Conservation (phyloP, 2,329 filamentous ascomycete genomes). For the Pseudogymnoascus sp. region DNA sequence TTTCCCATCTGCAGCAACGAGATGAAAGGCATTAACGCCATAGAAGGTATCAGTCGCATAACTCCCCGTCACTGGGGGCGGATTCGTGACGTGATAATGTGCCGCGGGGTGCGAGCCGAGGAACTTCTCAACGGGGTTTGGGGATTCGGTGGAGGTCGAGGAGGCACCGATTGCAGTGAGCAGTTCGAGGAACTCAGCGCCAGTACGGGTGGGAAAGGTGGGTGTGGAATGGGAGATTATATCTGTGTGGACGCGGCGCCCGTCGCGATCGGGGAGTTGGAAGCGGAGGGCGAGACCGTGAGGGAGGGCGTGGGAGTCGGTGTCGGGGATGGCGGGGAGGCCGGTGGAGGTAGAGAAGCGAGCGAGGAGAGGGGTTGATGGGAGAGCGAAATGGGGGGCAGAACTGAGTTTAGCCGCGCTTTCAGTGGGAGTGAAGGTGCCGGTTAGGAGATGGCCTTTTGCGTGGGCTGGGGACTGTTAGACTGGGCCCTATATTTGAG, state of each 20-base stretch:
- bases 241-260: slow-evolving; percentile 43
- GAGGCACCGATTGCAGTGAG: slow-evolving; percentile 32
- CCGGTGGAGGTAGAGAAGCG: slow-evolving; percentile 46
- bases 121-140: slow-evolving; percentile 31
- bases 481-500: neutral
- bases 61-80: slow-evolving; percentile 41
- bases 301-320: slow-evolving; percentile 38
- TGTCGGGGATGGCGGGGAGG: slow-evolving; percentile 41
- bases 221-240: slow-evolving; percentile 44
- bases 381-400: slow-evolving; percentile 39
- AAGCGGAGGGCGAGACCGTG: slow-evolving; percentile 42
- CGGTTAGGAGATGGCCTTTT: slow-evolving; percentile 42
- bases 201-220: slow-evolving; percentile 43
- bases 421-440: slow-evolving; percentile 42
- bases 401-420: slow-evolving; percentile 35
- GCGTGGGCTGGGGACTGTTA: slow-evolving; percentile 38
- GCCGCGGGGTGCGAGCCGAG: slow-evolving; percentile 39
- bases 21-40: slow-evolving; percentile 41
- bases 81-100: slow-evolving; percentile 37
- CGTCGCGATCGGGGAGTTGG: slow-evolving; percentile 29
- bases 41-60: slow-evolving; percentile 42
- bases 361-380: slow-evolving; percentile 37
- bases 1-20: slow-evolving; percentile 33
- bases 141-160: slow-evolving; percentile 20
- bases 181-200: slow-evolving; percentile 43